Conservation (phyloP, 1,284 basidiomycete species). For the Papiliotrema fonsecae region DNA sequence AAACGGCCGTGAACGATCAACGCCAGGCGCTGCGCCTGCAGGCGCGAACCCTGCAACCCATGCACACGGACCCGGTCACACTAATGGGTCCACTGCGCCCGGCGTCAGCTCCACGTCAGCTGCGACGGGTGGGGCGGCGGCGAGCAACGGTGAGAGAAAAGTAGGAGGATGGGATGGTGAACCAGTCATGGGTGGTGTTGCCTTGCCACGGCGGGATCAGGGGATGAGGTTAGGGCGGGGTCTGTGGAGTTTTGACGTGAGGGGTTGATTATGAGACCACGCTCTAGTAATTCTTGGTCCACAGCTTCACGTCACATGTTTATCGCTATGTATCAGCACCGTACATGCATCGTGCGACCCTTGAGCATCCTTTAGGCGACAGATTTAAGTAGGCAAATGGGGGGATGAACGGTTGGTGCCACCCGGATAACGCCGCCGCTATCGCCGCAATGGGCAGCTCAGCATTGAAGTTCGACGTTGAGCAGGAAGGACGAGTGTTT, state of each 20-base stretch:
- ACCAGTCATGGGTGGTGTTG: conserved; percentile 16
- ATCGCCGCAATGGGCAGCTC: no score
- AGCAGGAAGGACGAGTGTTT: no score
- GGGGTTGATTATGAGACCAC: no score
- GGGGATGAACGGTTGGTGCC: no score
- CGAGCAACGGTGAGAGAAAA: conserved; percentile 4
- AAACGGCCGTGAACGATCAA: conserved; percentile 6
- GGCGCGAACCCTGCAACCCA: not conserved
- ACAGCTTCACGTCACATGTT: not conserved
- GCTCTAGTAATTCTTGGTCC: no score
- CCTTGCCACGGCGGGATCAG: conserved; percentile 23
- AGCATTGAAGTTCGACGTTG: no score
- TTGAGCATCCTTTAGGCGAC: no score
- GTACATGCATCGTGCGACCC: no score
- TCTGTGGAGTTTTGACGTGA: conserved; percentile 26
- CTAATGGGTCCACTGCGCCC: conserved; percentile 1
- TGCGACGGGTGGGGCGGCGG: not conserved
- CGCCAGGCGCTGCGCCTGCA: conserved; percentile 2
- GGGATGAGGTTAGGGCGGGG: conserved; percentile 22
- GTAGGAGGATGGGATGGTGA: conserved; percentile 19
- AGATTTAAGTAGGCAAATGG: no score
- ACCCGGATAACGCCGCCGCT: no score
- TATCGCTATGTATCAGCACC: no score
- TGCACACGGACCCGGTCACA: no score
- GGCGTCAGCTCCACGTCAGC: not conserved